Evolutionary conservation across 176 grass and related monocot genomes (phyloP), one percentile per base, ranked within the genome.

Genomic region (Triticum turgidum): DNA sequence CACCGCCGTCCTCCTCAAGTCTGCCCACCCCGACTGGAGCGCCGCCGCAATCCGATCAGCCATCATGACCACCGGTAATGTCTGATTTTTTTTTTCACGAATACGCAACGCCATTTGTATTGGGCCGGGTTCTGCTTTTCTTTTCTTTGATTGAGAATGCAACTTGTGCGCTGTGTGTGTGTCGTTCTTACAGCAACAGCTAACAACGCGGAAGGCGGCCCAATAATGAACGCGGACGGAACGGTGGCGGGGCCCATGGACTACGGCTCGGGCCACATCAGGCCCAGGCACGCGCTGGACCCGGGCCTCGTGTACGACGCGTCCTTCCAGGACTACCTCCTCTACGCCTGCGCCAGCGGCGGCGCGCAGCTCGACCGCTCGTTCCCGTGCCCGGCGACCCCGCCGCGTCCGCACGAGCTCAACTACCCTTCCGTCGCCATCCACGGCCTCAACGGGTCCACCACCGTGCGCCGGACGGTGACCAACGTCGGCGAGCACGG

Each of bases 61-160:
- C 84, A 94, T 94, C 51, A 93, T 99, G 92, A 99, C 97, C 56
- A 99, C 97, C 22, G 97, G 97, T 99, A 94, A n/a, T 15, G 49
- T 6, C 49, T 52, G 47, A 25, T 0, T 52, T 3, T 21, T 6
- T 1, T 39, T 6, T 39, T 5, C 3, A 32, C 32, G 32, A 32
- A 32, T 32, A 32, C 32, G 32, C 32, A 32, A 32, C 32, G 32
- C 3, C 32, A 32, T 32, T 32, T 37, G 0, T 15, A 17, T 52
- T 17, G 49, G 14, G 14, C 49, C 49, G 2, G 5, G 49, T 52
- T 6, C 49, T 52, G 14, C 5, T 52, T 15, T 52, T 52, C 49
- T 0, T 14, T 22, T 71, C 4, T 39, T 3, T 13, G 2, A 5
- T 52, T 6, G 49, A 52, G 49, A 52, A 52, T 17, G 49, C 49